phyloP scores from a whole-genome alignment of 352 stramenopile species.

The Pythium periplocum region DNA sequence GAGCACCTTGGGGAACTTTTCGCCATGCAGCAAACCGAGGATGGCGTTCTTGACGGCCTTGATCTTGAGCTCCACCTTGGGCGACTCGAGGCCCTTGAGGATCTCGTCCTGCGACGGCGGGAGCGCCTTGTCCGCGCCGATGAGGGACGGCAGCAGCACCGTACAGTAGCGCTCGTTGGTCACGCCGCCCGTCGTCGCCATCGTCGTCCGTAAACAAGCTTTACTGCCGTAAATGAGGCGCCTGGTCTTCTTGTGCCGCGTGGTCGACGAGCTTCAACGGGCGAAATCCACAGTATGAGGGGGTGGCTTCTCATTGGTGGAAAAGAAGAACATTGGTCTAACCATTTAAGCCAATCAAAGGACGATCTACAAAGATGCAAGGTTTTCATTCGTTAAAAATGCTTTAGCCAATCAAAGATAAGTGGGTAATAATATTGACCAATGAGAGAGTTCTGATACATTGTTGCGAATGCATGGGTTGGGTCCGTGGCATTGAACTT shows the following conservation, averaged over 20 bases:
- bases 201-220: conserved; percentile 2
- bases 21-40: conserved; percentile 96
- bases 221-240: too few species aligned
- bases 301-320: conserved; percentile 6
- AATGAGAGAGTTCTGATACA: conserved; percentile 5
- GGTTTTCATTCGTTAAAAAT: too few species aligned
- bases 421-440: conserved; percentile 1
- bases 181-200: conserved; percentile 36
- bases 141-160: conserved; percentile 62
- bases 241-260: too few species aligned
- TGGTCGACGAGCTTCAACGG: too few species aligned
- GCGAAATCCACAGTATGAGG: neutral
- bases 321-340: too few species aligned
- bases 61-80: conserved; percentile 95
- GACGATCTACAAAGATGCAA: too few species aligned
- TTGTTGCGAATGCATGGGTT: too few species aligned
- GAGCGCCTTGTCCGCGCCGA: conserved; percentile 49
- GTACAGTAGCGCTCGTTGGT: conserved; percentile 87
- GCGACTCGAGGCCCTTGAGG: conserved; percentile 95
- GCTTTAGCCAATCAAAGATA: conserved; percentile 2
- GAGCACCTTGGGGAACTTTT: conserved; percentile 97
- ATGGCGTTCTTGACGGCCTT: conserved; percentile 98
- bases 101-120: conserved; percentile 93
- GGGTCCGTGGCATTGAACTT: neutral
- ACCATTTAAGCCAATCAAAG: too few species aligned